Evolutionary conservation across 2,329 filamentous ascomycete genomes (phyloP).

Genomic region (Aspergillus tubingensis): DNA sequence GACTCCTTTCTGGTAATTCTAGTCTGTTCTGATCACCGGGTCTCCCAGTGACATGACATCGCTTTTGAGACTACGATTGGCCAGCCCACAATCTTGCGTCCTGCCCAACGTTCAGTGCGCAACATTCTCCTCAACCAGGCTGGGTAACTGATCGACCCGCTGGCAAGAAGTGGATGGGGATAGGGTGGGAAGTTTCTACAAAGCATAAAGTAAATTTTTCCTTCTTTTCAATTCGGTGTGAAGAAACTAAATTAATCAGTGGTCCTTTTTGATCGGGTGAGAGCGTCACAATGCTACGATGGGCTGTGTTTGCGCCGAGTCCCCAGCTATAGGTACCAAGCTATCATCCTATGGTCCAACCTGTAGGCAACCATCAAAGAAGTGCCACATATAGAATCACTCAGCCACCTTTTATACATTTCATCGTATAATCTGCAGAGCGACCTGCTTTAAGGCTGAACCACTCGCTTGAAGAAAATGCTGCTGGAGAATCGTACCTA

Average conservation of each 20-base stretch:
- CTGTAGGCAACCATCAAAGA: no score
- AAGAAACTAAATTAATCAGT: background rate
- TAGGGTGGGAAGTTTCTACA: background rate
- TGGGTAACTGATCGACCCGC: constrained; percentile 15
- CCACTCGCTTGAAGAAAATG: no score
- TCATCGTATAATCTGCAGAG: no score
- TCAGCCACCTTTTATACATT: no score
- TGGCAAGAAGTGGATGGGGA: background rate
- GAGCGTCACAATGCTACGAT: no score
- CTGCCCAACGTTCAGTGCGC: constrained; percentile 19
- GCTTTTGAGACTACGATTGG: background rate
- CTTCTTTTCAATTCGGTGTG: background rate
- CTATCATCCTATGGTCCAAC: no score
- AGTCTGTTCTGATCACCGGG: background rate
- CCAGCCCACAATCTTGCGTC: constrained; percentile 9
- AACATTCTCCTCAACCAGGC: constrained; percentile 3
- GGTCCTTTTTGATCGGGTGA: no score
- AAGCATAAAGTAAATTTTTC: no score
- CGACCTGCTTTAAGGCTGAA: no score
- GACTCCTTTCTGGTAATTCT: background rate
- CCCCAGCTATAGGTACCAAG: no score
- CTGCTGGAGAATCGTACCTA: background rate
- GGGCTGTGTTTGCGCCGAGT: no score
- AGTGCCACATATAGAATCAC: no score
- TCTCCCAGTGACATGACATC: constrained; percentile 19